Percentiles rank a stretch among this genome's conserved stretches.
phyloP scores from a whole-genome alignment of 1,284 basidiomycete genomes.

The Ganoderma multipileum region DNA sequence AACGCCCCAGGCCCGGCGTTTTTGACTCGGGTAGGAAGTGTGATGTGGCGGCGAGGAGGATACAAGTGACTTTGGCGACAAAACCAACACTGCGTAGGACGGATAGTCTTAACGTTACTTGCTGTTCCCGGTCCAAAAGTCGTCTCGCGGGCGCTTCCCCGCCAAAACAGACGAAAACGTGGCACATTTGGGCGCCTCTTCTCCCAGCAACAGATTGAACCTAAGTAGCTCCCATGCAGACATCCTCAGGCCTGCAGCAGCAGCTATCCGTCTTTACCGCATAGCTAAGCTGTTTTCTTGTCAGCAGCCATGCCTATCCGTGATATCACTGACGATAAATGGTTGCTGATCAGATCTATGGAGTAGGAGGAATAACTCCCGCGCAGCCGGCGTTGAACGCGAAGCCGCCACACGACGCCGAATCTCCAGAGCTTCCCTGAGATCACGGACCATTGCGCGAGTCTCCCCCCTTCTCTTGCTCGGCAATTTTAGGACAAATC shows the following conservation, averaged over 20 bases:
- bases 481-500: slow-evolving; percentile 5
- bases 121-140: not conserved
- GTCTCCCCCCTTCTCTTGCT: not conserved
- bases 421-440: slow-evolving; percentile 14
- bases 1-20: too few species aligned
- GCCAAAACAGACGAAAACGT: not conserved
- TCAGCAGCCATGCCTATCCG: not conserved
- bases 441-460: slow-evolving; percentile 14
- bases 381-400: slow-evolving; percentile 6
- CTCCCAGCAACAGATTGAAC: not conserved
- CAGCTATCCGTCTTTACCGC: not conserved
- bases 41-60: not conserved
- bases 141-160: not conserved
- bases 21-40: not conserved
- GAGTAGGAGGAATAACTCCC: not conserved
- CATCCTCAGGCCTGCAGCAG: not conserved
- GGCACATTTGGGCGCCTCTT: not conserved
- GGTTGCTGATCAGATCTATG: not conserved
- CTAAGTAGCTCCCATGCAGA: not conserved
- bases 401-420: slow-evolving; percentile 10
- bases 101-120: not conserved
- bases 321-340: not conserved
- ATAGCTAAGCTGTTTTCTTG: not conserved
- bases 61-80: not conserved
- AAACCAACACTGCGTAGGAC: not conserved